Evolutionary conservation across 805 yeast genomes (phyloP), one percentile per base, ranked within the genome.

Genomic region (Candida taoyuanica): DNA sequence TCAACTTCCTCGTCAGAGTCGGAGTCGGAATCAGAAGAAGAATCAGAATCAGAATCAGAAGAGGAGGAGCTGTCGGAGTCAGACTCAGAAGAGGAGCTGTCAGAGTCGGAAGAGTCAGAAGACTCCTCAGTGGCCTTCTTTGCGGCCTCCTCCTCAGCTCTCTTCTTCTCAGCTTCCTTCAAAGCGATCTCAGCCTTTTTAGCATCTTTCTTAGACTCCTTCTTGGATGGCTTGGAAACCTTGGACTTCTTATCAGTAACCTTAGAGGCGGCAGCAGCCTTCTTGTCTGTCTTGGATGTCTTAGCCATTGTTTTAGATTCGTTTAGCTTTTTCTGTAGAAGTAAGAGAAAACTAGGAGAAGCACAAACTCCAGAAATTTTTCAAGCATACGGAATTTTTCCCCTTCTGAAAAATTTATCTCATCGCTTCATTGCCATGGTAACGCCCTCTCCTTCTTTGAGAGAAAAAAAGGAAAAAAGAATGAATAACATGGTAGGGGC

Each of bases 181-280:
- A 46, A 39, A 21, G 53, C 53, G 26, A 37, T 51, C 47, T 55
- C 50, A 29, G 49, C 59, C 50, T 58, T 52, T 50, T 56, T 48
- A 37, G 59, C 45, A 39, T 48, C 56, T 54, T 55, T 51, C 49
- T 53, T 47, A 40, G 55, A 37, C 36, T 49, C 54, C 46, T 49
- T 40, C 46, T 53, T 43, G 41, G 50, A 44, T 36, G 58, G 49
- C 42, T 50, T 49, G 35, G 50, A 15, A 21, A 43, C 50, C 47
- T 49, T 52, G 37, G 58, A 40, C 41, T 44, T 39, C 39, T 48
- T 44, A 39, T 43, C 51, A 28, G 46, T 40, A 29, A 34, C 37
- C 42, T 40, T 42, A 15, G 30, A 14, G 21, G 43, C 17, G 14
- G 46, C 7, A 24, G 46, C 32, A 28, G 44, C 46, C 39, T 48